Base-by-base conservation (phyloP, 345 rosid species). In the Populus pruinosa region DNA sequence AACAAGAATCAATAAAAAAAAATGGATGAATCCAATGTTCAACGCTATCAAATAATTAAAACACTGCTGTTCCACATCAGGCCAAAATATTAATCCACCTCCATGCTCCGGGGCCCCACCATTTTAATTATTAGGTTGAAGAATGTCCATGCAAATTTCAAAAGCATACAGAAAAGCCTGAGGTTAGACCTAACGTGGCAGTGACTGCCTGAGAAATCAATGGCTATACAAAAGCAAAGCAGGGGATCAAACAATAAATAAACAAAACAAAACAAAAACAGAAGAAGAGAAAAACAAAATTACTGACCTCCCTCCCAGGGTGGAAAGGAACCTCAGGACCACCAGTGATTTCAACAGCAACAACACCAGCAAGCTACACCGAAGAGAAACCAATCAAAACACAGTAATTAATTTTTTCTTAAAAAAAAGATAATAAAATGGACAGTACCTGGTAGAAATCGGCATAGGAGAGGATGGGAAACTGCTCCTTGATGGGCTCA, bases 261-360 rank as follows among this genome's bases (percentile, higher is more conserved):
- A 65, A 8, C 44, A 27, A 71, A 63, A 6, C 8, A 68, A 25
- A 23, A 5, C 3, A 76, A 49, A 76, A 0, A 38, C 49, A 5
- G 6, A 25, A 2, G 11, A 23, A 35, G 8, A 71, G 27, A 43
- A n/a, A n/a, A 3, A 6, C 17, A 47, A n/a, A 17, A 27, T 4
- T 55, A 86, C 90, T 72, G 41, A 92, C 98, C 97, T 88, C 93
- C 85, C 98, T 91, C 74, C 97, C 99, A 0, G 98, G 96, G 85
- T 95, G 99, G 89, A 95, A 93, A 18, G 97, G 97, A 69, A 95
- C 13, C 33, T 95, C 99, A 77, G 99, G 99, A n/a, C 99, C 98
- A 49, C 99, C 99, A 21, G 99, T 92, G 47, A 93, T 55, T 85
- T 93, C 98, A n/a, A 93, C 93, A 18, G 87, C 99, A 21, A 95